A percentile compares a stretch with the other conserved stretches of the same genome.
Evolutionary conservation across 2,329 filamentous ascomycete genomes (phyloP).

Genomic region (Talaromyces atroroseus): DNA sequence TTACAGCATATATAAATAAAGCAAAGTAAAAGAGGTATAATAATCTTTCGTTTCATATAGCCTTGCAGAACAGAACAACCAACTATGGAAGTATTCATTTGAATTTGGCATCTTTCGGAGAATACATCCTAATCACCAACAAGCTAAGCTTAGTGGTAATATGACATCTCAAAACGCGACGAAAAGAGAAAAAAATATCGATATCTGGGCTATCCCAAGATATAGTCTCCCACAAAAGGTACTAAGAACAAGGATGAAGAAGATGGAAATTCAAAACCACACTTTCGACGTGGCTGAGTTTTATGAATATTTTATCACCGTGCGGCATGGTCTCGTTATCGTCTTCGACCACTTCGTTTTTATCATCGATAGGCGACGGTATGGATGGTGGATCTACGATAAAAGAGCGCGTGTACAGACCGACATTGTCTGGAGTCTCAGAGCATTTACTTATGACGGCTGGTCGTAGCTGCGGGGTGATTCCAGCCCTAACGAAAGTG

Average conservation of each 20-base stretch:
- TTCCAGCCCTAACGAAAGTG: neutral
- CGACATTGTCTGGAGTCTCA: neutral
- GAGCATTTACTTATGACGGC: neutral
- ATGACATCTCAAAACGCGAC: no score
- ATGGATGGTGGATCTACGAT: neutral
- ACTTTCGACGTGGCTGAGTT: neutral
- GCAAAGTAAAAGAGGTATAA: no score
- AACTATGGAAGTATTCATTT: no score
- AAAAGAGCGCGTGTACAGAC: neutral
- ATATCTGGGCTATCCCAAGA: no score
- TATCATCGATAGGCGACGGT: neutral
- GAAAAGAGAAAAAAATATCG: no score
- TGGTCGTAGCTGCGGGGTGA: neutral
- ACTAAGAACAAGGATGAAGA: neutral
- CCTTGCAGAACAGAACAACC: no score
- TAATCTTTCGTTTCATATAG: no score
- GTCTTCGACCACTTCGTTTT: neutral
- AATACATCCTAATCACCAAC: no score
- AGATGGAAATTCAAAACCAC: neutral
- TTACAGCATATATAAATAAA: no score
- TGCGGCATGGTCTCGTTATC: neutral
- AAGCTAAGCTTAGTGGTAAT: no score
- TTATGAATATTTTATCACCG: slow-evolving; percentile 4
- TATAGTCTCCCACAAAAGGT: no score
- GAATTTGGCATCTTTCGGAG: no score